phyloP scores from a whole-genome alignment of 2,329 filamentous ascomycete species.

The Thelonectria discophora region DNA sequence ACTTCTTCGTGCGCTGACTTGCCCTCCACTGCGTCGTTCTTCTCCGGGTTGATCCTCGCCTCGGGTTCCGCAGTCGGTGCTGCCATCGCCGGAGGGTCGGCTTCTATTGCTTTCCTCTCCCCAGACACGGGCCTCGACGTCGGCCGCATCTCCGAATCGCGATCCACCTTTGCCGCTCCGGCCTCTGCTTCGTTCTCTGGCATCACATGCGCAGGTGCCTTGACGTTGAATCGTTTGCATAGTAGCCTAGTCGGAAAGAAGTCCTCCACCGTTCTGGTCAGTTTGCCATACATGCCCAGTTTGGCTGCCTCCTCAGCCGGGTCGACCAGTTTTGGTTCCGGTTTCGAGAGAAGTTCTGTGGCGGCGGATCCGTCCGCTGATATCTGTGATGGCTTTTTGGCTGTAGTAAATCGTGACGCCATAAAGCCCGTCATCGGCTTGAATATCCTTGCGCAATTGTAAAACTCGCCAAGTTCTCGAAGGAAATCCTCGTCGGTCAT shows the following conservation, averaged over 20 bases:
- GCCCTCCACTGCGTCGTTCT: slow-evolving; percentile 73
- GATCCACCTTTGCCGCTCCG: slow-evolving; percentile 25
- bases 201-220: slow-evolving; percentile 74
- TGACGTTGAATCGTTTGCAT: slow-evolving; percentile 96
- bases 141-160: slow-evolving; percentile 16
- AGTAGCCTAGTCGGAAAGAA: slow-evolving; percentile 85
- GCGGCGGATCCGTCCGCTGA: slow-evolving; percentile 31
- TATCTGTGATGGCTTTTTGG: slow-evolving; percentile 56
- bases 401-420: slow-evolving; percentile 90
- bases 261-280: slow-evolving; percentile 77
- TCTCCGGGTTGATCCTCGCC: slow-evolving; percentile 70
- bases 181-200: slow-evolving; percentile 54
- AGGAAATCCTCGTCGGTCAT: slow-evolving; percentile 76
- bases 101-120: slow-evolving; percentile 30
- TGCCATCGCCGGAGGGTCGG: slow-evolving; percentile 9
- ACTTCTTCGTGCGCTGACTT: slow-evolving; percentile 80
- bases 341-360: slow-evolving; percentile 43
- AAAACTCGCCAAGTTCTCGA: slow-evolving; percentile 81
- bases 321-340: slow-evolving; percentile 58
- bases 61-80: slow-evolving; percentile 40
- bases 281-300: slow-evolving; percentile 89
- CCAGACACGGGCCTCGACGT: slow-evolving; percentile 11
- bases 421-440: slow-evolving; percentile 91
- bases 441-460: slow-evolving; percentile 74
- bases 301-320: slow-evolving; percentile 87